A percentile compares a stretch with the other conserved stretches of the same genome.
phyloP scores from a whole-genome alignment of 1,284 basidiomycete species.

The Puccinia hordei region DNA sequence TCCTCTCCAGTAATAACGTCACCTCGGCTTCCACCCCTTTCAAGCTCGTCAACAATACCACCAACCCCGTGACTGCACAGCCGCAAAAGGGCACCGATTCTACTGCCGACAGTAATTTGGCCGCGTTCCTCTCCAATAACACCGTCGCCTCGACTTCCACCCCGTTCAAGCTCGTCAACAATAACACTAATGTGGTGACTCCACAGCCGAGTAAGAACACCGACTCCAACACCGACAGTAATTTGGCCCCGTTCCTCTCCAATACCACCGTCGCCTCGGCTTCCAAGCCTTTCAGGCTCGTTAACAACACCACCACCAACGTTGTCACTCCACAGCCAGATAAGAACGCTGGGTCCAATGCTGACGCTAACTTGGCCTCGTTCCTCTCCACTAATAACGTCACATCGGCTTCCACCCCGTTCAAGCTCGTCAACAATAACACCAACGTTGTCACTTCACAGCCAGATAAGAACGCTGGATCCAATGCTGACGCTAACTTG shows the following conservation, averaged over 20 bases:
- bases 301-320: background rate
- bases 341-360: background rate
- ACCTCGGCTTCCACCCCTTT: background rate
- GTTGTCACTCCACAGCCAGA: background rate
- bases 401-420: background rate
- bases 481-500: background rate
- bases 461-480: background rate
- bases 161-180: background rate
- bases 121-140: background rate
- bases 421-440: background rate
- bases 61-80: background rate
- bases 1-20: background rate
- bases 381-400: background rate
- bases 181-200: too few relatives aligned
- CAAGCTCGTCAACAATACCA: background rate
- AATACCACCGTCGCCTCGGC: background rate
- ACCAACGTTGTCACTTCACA: background rate
- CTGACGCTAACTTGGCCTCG: background rate
- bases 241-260: background rate
- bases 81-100: background rate
- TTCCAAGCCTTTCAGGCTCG: background rate
- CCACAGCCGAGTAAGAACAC: too few relatives aligned
- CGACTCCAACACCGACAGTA: background rate
- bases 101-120: background rate
- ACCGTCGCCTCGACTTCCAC: conserved; percentile 1